Percentiles rank a stretch among this genome's conserved stretches.
phyloP scores from a whole-genome alignment of 352 stramenopile genomes.

The Aphanomyces cochlioides region DNA sequence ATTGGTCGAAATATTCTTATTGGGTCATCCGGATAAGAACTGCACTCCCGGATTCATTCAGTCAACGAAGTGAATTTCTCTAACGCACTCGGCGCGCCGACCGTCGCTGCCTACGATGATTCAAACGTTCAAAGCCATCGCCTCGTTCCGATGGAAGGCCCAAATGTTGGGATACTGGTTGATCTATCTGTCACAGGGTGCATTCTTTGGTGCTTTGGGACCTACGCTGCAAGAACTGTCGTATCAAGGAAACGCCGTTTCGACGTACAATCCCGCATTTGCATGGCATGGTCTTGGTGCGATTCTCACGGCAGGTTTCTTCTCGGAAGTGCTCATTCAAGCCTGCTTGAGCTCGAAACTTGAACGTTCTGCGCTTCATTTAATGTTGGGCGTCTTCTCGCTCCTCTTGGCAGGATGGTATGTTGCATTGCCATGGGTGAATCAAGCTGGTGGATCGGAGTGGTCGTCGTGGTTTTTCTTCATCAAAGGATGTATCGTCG shows the following conservation, averaged over 20 bases:
- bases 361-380: slow-evolving; percentile 19
- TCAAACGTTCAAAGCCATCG: slow-evolving; percentile 17
- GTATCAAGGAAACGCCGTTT: slow-evolving; percentile 16
- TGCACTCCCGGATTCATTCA: background rate
- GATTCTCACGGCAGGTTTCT: slow-evolving; percentile 28
- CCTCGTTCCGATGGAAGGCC: slow-evolving; percentile 27
- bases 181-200: slow-evolving; percentile 27
- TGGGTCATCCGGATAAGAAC: slow-evolving; percentile 2
- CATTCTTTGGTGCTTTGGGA: slow-evolving; percentile 22
- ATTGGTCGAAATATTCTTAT: slow-evolving; percentile 21
- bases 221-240: slow-evolving; percentile 30
- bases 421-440: slow-evolving; percentile 21
- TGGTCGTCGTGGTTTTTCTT: slow-evolving; percentile 26
- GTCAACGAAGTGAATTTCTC: slow-evolving; percentile 25
- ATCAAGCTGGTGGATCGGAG: slow-evolving; percentile 18
- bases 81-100: background rate
- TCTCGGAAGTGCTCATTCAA: slow-evolving; percentile 23
- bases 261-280: slow-evolving; percentile 26
- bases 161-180: slow-evolving; percentile 30
- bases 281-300: slow-evolving; percentile 17
- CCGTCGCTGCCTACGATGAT: slow-evolving; percentile 1
- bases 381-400: slow-evolving; percentile 19
- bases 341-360: slow-evolving; percentile 23
- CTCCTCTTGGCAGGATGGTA: slow-evolving; percentile 25
- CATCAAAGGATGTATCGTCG: slow-evolving; percentile 26